Percentiles rank a stretch among this genome's conserved stretches.
These are phyloP conservation scores for Ophiosphaerella narmari DNA, from an alignment of 2,329 filamentous ascomycete genomes.

Conservation along the genomic window DNA sequence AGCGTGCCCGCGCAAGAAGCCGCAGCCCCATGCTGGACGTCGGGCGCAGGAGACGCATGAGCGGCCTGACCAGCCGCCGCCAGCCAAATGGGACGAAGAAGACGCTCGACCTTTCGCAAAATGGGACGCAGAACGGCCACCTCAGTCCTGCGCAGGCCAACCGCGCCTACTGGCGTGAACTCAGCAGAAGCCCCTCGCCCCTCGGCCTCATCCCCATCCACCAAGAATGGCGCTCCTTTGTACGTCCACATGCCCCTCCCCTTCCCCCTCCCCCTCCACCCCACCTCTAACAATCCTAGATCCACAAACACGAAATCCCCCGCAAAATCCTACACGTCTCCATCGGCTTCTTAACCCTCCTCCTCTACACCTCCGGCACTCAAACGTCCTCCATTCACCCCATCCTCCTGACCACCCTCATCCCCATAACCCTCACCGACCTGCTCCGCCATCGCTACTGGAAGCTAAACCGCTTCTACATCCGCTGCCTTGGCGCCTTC, in stretches of 20 bases:
- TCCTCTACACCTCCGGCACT: constrained; percentile 79
- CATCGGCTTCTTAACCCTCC: constrained; percentile 91
- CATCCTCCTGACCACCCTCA: constrained; percentile 76
- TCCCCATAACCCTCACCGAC: constrained; percentile 84
- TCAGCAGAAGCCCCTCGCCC: constrained; percentile 90
- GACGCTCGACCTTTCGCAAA: constrained; percentile 45
- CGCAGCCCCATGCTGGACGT: constrained; percentile 64
- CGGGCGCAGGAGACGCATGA: constrained; percentile 51
- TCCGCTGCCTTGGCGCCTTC: constrained; percentile 79
- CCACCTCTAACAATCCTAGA: constrained; percentile 26
- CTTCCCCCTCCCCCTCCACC: neutral
- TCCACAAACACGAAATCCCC: constrained; percentile 94
- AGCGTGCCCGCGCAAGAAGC: constrained; percentile 70
- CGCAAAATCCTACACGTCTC: constrained; percentile 92
- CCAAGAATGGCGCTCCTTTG: constrained; percentile 84
- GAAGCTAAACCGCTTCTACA: constrained; percentile 84
- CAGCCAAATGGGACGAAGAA: constrained; percentile 41
- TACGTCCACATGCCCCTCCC: constrained; percentile 47
- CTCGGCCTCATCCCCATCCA: constrained; percentile 95
- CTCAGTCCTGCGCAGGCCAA: constrained; percentile 67
- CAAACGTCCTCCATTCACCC: constrained; percentile 81
- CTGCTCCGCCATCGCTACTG: constrained; percentile 81
- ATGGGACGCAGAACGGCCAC: constrained; percentile 65
- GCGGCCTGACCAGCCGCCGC: constrained; percentile 59
- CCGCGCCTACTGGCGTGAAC: constrained; percentile 80